Evolutionary conservation across 345 rosid genomes (phyloP), one percentile per base, ranked within the genome.

Genomic region (Boechera stricta): DNA sequence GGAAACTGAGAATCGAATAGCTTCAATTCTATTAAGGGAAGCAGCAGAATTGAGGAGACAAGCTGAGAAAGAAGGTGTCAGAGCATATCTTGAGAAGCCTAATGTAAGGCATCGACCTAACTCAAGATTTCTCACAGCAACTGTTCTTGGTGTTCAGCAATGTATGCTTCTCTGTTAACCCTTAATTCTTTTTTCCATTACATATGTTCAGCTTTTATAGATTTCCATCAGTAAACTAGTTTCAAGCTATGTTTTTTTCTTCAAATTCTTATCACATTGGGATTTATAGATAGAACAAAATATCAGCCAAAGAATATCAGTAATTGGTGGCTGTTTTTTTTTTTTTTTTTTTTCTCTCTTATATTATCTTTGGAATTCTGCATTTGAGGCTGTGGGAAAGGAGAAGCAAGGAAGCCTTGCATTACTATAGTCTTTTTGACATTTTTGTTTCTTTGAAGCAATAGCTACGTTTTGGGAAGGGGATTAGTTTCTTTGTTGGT

Each of bases 121-220:
- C 76, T 87, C 97, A 4, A 87, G 94, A 65, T 91, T 94, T 82
- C 98, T 90, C 38, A 86, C 88, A 9, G 95, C 98, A n/a, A 91
- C 96, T 56, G 93, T 91, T 75, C 96, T 81, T 65, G 96, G 98
- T 31, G 96, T 91, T 52, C 94, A 91, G 67, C 97, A 94, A 87
- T 89, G 97, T 94, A 75, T 16, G 68, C 9, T 66, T 49, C 29
- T 16, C 42, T 58, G 5, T 5, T 13, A 0, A 42, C 72, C 45
- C 45, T 73, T 54, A 24, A 5, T 36, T 3, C 10, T 2, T 15
- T n/a, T 49, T n/a, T 35, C 1, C 48, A 9, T 60, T 35, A 13
- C 65, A 45, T 9, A 15, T 41, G 32, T 29, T 48, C 5, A 16
- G 5, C 15, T 48, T 49, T 32, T 32, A 12, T 33, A 7, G 10